Conservation (phyloP, 1,284 basidiomycete genomes). For the Irpex sp. region DNA sequence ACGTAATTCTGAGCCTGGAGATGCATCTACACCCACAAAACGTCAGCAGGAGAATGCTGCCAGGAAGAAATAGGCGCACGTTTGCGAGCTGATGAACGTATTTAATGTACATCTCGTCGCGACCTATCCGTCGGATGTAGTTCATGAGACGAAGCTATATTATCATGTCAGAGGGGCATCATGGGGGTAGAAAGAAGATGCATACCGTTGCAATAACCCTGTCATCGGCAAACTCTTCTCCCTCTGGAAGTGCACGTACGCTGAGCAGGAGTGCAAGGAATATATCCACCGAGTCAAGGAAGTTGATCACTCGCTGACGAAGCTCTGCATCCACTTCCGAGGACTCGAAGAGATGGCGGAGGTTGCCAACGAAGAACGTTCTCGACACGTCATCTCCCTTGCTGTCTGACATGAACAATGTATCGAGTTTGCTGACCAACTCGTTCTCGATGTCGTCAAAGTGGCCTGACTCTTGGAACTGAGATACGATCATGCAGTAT, state of each 20-base stretch:
- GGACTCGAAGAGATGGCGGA: slow-evolving; percentile 84
- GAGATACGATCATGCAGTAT: slow-evolving; percentile 95
- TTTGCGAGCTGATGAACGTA: slow-evolving; percentile 94
- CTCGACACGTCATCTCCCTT: slow-evolving; percentile 89
- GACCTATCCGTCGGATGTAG: slow-evolving; percentile 82
- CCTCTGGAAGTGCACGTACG: slow-evolving; percentile 89
- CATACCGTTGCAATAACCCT: slow-evolving; percentile 84
- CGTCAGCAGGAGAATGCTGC: neutral
- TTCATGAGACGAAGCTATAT: slow-evolving; percentile 83
- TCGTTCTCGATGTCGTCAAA: slow-evolving; percentile 91
- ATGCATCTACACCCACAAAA: slow-evolving; percentile 55
- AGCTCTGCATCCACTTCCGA: slow-evolving; percentile 79
- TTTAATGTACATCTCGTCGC: slow-evolving; percentile 90
- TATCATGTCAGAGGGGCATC: neutral
- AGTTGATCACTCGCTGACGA: slow-evolving; percentile 73
- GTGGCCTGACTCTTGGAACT: slow-evolving; percentile 78
- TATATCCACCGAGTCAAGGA: slow-evolving; percentile 87
- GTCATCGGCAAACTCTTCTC: slow-evolving; percentile 93
- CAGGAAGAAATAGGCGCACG: slow-evolving; percentile 38
- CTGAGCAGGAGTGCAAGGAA: slow-evolving; percentile 94
- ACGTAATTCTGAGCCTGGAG: slow-evolving; percentile 86
- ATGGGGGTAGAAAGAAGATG: slow-evolving; percentile 1
- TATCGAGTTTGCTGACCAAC: slow-evolving; percentile 91
- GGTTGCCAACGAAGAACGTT: slow-evolving; percentile 91
- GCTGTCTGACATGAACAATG: slow-evolving; percentile 88